Conservation (phyloP, 108 stramenopile genomes). For the Cyclotella choctawhatcheeana region DNA sequence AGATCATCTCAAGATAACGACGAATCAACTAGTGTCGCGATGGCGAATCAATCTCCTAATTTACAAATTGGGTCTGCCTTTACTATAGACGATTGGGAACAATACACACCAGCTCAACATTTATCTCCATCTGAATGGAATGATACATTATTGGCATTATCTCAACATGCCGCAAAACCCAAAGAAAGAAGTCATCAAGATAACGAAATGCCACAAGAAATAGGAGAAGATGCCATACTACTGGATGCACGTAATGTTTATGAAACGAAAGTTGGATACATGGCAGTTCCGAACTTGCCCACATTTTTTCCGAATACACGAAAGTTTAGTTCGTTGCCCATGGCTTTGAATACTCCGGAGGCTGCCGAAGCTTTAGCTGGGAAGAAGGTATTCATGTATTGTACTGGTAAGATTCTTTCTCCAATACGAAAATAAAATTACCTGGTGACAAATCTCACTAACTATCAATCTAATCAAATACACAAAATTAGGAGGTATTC, state of each 20-base stretch:
- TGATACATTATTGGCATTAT: conserved; percentile 37
- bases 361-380: conserved; percentile 50
- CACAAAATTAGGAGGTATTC: conserved; percentile 69
- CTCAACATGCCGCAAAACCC: neutral
- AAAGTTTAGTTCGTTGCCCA: conserved; percentile 81
- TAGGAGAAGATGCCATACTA: conserved; percentile 51
- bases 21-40: neutral
- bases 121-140: conserved; percentile 81
- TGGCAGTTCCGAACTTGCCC: conserved; percentile 62
- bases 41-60: neutral
- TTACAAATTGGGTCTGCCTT: neutral
- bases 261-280: conserved; percentile 76
- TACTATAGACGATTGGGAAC: conserved; percentile 46
- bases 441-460: neutral
- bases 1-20: neutral
- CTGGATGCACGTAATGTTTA: conserved; percentile 84
- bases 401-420: conserved; percentile 30
- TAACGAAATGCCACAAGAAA: neutral
- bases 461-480: no score
- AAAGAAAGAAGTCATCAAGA: neutral
- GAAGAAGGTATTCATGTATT: conserved; percentile 73
- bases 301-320: conserved; percentile 76
- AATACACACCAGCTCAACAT: conserved; percentile 57
- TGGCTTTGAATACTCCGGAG: conserved; percentile 59
- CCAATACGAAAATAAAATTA: neutral